These are phyloP conservation scores for Cyclanthera cordifolia DNA, from an alignment of 306 rosid genomes.

Conservation along the genomic window DNA sequence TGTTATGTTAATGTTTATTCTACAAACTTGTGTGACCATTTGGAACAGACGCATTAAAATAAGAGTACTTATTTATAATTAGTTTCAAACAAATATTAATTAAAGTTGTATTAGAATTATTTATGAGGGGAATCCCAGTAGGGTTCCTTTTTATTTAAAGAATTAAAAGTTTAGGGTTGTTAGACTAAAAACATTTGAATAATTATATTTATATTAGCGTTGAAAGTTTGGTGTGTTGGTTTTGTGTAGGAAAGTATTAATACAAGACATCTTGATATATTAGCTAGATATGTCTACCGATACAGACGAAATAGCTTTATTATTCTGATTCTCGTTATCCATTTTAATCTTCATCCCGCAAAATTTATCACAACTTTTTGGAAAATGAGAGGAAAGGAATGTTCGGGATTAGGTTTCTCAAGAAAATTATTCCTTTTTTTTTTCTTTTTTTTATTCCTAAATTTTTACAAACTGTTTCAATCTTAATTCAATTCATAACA, in stretches of 20 bases:
- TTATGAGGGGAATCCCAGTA: background rate
- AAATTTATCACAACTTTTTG: too few species aligned
- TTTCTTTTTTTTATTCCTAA: too few species aligned
- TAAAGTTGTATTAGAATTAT: background rate
- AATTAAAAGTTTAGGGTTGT: background rate
- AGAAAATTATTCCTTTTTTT: too few species aligned
- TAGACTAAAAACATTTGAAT: slow-evolving; percentile 9
- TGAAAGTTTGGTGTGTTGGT: slow-evolving; percentile 4
- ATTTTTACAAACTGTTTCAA: too few species aligned
- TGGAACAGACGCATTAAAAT: background rate
- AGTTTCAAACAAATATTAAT: background rate
- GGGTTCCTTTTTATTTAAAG: background rate
- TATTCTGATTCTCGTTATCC: too few species aligned
- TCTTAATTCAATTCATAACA: too few species aligned
- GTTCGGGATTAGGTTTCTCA: too few species aligned
- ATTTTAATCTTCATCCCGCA: too few species aligned
- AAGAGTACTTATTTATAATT: background rate
- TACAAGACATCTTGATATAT: background rate
- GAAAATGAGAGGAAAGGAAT: too few species aligned
- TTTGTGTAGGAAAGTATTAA: background rate
- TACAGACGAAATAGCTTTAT: too few species aligned
- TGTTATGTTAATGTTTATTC: too few species aligned
- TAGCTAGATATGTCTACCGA: too few species aligned
- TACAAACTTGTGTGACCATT: background rate
- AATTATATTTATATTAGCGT: background rate